Conservation (phyloP, 2,329 filamentous ascomycete genomes). For the Exophiala bonariae region DNA sequence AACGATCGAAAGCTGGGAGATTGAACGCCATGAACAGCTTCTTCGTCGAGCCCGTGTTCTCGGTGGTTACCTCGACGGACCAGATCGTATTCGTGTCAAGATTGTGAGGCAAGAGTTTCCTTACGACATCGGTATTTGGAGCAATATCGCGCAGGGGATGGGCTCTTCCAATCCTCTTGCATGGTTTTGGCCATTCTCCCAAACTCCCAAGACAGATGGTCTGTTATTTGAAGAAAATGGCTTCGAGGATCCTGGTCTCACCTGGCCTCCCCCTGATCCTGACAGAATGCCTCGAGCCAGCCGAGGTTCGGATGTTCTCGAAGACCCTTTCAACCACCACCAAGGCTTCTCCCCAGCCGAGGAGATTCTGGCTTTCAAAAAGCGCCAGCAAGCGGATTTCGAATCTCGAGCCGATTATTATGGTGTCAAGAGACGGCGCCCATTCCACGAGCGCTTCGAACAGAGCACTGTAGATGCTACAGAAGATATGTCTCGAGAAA, state of each 20-base stretch:
- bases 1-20: slow-evolving; percentile 66
- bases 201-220: slow-evolving; percentile 50
- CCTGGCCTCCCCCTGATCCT: slow-evolving; percentile 51
- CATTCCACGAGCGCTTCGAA: slow-evolving; percentile 42
- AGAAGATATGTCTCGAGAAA: slow-evolving; percentile 24
- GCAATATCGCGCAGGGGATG: slow-evolving; percentile 62
- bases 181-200: slow-evolving; percentile 63
- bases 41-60: slow-evolving; percentile 47
- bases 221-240: slow-evolving; percentile 58
- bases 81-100: slow-evolving; percentile 54
- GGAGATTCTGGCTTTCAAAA: slow-evolving; percentile 54
- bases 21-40: slow-evolving; percentile 49
- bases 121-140: slow-evolving; percentile 64
- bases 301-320: slow-evolving; percentile 13
- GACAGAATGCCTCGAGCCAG: slow-evolving; percentile 46
- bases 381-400: slow-evolving; percentile 54
- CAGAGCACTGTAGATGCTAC: slow-evolving; percentile 21
- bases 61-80: slow-evolving; percentile 59
- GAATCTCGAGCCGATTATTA: slow-evolving; percentile 40
- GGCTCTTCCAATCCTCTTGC: slow-evolving; percentile 42
- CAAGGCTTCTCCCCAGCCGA: slow-evolving; percentile 36
- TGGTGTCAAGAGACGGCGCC: slow-evolving; percentile 38
- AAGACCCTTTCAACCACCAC: slow-evolving; percentile 31
- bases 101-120: slow-evolving; percentile 64
- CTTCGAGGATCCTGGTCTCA: slow-evolving; percentile 52